Percentiles rank a stretch among this genome's conserved stretches.
phyloP scores from a whole-genome alignment of 768 basidiomycete species.

The Goffeauzyma gilvescens region DNA sequence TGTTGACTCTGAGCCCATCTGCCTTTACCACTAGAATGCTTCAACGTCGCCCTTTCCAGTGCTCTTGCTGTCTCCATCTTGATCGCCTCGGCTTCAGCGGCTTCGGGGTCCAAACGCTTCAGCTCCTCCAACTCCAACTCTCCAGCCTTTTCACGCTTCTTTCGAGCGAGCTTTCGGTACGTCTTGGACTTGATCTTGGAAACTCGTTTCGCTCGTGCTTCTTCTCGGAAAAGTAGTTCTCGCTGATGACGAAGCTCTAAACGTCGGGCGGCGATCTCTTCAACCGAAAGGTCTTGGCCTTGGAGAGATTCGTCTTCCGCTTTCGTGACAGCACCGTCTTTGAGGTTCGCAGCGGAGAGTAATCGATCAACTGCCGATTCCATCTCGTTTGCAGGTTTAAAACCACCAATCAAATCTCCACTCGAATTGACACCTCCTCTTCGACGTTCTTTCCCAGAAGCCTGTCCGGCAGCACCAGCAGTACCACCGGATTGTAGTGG shows the following conservation, averaged over 20 bases:
- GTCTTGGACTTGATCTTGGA: slow-evolving; percentile 93
- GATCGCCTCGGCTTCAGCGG: slow-evolving; percentile 39
- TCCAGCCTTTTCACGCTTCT: slow-evolving; percentile 47
- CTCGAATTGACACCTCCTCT: slow-evolving; percentile 22
- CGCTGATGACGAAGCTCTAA: slow-evolving; percentile 70
- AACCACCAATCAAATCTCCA: slow-evolving; percentile 33
- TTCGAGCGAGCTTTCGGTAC: slow-evolving; percentile 66
- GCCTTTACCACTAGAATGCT: slow-evolving; percentile 59
- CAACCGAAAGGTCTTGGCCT: slow-evolving; percentile 60
- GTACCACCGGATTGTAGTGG: slow-evolving; percentile 25
- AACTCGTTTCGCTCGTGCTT: slow-evolving; percentile 68
- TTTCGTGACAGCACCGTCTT: slow-evolving; percentile 56
- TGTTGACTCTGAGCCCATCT: slow-evolving; percentile 36
- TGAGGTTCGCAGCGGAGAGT: slow-evolving; percentile 59
- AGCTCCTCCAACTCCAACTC: slow-evolving; percentile 30
- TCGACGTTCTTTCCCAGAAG: slow-evolving; percentile 14
- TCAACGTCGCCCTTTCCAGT: slow-evolving; percentile 67
- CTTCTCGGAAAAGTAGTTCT: slow-evolving; percentile 82
- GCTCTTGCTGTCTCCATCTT: slow-evolving; percentile 64
- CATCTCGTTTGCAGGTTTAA: slow-evolving; percentile 73
- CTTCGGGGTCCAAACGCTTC: slow-evolving; percentile 41
- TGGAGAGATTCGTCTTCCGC: slow-evolving; percentile 54
- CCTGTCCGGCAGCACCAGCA: slow-evolving; percentile 11
- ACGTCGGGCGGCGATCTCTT: slow-evolving; percentile 66
- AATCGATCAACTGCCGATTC: slow-evolving; percentile 70